Base-by-base conservation (phyloP, 2,329 filamentous ascomycete genomes). In the Aspergillus amoenus region DNA sequence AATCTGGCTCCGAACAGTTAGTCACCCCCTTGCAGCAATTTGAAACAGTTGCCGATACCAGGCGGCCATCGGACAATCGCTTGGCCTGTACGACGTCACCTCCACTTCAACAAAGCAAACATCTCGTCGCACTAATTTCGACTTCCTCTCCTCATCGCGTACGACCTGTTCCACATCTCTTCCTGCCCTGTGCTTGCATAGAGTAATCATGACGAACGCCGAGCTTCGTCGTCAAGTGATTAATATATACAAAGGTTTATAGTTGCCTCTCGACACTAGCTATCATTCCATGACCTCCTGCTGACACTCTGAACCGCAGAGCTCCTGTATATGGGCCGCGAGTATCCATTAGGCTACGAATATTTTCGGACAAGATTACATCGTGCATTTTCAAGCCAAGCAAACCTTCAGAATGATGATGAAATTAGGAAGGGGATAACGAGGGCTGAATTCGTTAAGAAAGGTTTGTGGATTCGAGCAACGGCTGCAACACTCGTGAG, bases 401-500 rank as follows among this genome's bases (percentile, higher is more conserved):
- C 87, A 2, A 75, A 81, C 41, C 70, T 96, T 57, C 81, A 79
- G 2, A 86, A 94, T 64, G 88, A 93, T 61, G 84, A 83, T 7
- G 82, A 90, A 67, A 97, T 99, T 49, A 82, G 81, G 42, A 82
- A 87, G 59, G 90, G 86, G 0, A 91, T 99, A 55, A 81, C 84
- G 41, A 82, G 88, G 59, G 93, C 92, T 0, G 85, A 95, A 64
- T 97, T 89, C 74, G 91, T 97, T 4, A 95, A 91, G 76, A 97
- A 95, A 82, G 91, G 91, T 91, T 69, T 56, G 70, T 54, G 37
- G 32, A 45, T 52, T 24, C 9, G 12, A 22, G 27, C 15, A 15
- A 21, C 24, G 17, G 40, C 17, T 24, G 21, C 15, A 22, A 12
- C 18, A 43, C 52, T 43, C 6, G n/a, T 41, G 8, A 37, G 12